Base-by-base conservation (phyloP, 2,329 filamentous ascomycete genomes). In the Beauveria brongniartii region DNA sequence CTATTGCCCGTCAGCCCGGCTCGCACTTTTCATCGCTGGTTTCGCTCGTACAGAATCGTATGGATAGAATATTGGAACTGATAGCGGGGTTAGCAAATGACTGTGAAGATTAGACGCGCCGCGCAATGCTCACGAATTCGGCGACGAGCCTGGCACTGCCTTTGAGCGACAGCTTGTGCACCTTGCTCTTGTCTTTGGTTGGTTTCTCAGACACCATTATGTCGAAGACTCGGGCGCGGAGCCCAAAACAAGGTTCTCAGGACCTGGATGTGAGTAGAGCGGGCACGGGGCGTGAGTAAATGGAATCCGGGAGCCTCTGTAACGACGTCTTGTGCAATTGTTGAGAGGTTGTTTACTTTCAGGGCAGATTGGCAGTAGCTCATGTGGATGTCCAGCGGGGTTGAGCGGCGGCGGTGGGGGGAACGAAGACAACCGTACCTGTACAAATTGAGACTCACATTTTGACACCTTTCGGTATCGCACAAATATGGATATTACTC, bases 51-150 rank as follows among this genome's bases (percentile, higher is more conserved):
- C 86, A 99, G 81, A 62, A 99, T 97, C 0, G 92, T 95, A 71
- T 99, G 94, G 72, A 97, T 97, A 1, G 91, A 97, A 75, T 96
- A 99, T 80, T 99, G 92, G 72, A 99, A 99, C 85, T 90, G 69
- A 56, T 44, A 9, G 34, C 10, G 5, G 2, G 8, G 53, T 61
- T 43, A 61, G 53, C 47, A 5, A 24, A 2, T 40, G 4, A 6
- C 1, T 18, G 3, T 24, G 8, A 20, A 26, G n/a, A 20, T 16
- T 28, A 14, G 43, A 24, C 5, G 47, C 8, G 34, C 28, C n/a
- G 20, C 30, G 28, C 28, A 48, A 73, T 26, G 82, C 89, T 74
- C 79, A 96, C 92, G 74, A 99, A 99, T 79, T 99, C 94, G 50
- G 93, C 90, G 62, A 97, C 92, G 43, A 96, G 84, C 76, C 93